Conservation (phyloP, 768 basidiomycete genomes). For the Phaffia australis region DNA sequence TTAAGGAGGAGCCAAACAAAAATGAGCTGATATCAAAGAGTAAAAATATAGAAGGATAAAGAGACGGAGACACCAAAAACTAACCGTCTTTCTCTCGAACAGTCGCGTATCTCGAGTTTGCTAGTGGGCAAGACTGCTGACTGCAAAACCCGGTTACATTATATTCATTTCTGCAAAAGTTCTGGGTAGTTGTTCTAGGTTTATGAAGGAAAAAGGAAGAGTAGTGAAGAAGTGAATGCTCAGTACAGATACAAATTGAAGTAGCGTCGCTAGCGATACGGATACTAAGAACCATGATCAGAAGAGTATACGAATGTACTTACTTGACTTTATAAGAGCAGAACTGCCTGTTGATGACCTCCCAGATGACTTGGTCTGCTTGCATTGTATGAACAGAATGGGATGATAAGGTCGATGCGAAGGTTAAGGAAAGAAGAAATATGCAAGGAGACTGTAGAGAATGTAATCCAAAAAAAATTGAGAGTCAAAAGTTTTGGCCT, state of each 20-base stretch:
- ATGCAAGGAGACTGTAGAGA: background rate
- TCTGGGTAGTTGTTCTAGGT: slow-evolving; percentile 78
- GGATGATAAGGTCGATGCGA: background rate
- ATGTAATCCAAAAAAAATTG: background rate
- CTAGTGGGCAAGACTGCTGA: slow-evolving; percentile 91
- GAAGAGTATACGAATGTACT: slow-evolving; percentile 34
- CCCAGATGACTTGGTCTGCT: slow-evolving; percentile 96
- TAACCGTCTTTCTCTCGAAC: slow-evolving; percentile 88
- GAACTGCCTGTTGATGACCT: slow-evolving; percentile 74
- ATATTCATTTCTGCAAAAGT: slow-evolving; percentile 97
- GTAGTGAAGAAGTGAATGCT: background rate
- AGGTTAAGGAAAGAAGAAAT: background rate
- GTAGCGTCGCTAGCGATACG: background rate
- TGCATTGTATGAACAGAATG: slow-evolving; percentile 31
- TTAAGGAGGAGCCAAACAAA: background rate
- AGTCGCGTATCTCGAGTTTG: slow-evolving; percentile 96
- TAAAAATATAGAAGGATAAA: background rate
- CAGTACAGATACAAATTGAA: background rate
- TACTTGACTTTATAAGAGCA: slow-evolving; percentile 99
- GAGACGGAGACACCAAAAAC: background rate
- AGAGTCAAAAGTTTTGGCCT: background rate
- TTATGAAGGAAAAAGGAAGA: background rate
- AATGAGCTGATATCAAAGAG: background rate
- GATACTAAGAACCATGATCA: background rate
- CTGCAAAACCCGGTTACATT: slow-evolving; percentile 94